Conservation (phyloP, 2,329 filamentous ascomycete species). For the Leptographium lundbergii region DNA sequence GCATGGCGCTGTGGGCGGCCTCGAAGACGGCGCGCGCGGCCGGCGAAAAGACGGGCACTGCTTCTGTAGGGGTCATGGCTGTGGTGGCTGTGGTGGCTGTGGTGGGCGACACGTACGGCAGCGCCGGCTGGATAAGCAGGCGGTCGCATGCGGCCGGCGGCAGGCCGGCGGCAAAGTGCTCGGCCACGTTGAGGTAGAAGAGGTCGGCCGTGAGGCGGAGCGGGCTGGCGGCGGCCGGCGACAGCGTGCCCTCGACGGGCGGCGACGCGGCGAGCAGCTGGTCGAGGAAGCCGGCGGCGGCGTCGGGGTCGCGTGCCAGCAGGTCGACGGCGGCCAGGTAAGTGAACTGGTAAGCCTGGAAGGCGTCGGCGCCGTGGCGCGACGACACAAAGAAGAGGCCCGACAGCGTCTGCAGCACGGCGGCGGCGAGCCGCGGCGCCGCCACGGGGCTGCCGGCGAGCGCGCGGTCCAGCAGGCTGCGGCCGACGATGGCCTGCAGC, state of each 20-base stretch:
- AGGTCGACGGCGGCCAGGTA: conserved; percentile 75
- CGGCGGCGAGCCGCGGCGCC: conserved; percentile 49
- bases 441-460: conserved; percentile 26
- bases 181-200: conserved; percentile 77
- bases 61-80: not conserved
- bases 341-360: conserved; percentile 76
- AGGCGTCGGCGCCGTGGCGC: conserved; percentile 57
- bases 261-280: conserved; percentile 38
- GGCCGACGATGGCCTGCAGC: conserved; percentile 59
- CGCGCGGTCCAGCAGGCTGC: conserved; percentile 39
- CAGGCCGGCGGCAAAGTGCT: conserved; percentile 66
- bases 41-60: conserved; percentile 25
- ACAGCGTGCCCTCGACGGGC: conserved; percentile 19
- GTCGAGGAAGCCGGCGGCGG: conserved; percentile 54
- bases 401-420: conserved; percentile 60
- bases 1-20: conserved; percentile 69
- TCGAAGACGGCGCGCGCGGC: conserved; percentile 59
- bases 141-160: conserved; percentile 55
- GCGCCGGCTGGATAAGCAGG: conserved; percentile 61
- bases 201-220: conserved; percentile 54
- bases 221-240: conserved; percentile 51
- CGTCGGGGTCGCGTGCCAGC: conserved; percentile 54
- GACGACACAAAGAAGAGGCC: conserved; percentile 74
- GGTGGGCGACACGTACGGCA: conserved; percentile 51
- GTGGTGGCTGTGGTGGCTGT: not conserved